These are phyloP conservation scores for Linum tenue DNA, from an alignment of 345 rosid species.

Conservation along the genomic window DNA sequence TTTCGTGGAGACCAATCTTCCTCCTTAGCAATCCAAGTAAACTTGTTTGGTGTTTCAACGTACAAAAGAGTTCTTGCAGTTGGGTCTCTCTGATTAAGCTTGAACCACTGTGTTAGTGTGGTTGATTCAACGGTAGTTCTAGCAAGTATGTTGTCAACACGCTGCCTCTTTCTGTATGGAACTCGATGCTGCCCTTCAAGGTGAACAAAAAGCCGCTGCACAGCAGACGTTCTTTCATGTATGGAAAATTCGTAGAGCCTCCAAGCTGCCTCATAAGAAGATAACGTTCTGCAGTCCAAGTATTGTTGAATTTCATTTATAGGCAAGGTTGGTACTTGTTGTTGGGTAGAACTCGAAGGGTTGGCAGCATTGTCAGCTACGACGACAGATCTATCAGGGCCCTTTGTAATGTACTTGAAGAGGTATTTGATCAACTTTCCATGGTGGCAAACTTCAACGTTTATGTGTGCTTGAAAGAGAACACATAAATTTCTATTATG, in stretches of 20 bases:
- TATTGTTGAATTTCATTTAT: not conserved
- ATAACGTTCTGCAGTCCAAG: not conserved
- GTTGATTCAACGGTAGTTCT: too few species aligned
- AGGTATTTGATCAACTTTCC: not conserved
- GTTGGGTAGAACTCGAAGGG: not conserved
- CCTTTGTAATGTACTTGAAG: conserved; percentile 3
- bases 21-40: too few species aligned
- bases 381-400: not conserved
- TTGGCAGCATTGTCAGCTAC: not conserved
- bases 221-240: not conserved
- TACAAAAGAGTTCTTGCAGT: too few species aligned
- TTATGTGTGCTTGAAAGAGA: conserved; percentile 4
- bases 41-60: too few species aligned
- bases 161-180: too few species aligned
- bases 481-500: not conserved
- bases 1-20: not conserved
- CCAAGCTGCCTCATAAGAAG: not conserved
- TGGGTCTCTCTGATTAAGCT: too few species aligned
- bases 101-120: too few species aligned
- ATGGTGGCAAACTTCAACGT: not conserved
- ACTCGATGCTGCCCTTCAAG: not conserved
- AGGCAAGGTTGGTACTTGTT: not conserved
- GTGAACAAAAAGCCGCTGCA: not conserved
- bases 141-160: too few species aligned
- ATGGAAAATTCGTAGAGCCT: not conserved